phyloP scores from a whole-genome alignment of 78 protist genomes.

The Planoprotostelium fungivorum region DNA sequence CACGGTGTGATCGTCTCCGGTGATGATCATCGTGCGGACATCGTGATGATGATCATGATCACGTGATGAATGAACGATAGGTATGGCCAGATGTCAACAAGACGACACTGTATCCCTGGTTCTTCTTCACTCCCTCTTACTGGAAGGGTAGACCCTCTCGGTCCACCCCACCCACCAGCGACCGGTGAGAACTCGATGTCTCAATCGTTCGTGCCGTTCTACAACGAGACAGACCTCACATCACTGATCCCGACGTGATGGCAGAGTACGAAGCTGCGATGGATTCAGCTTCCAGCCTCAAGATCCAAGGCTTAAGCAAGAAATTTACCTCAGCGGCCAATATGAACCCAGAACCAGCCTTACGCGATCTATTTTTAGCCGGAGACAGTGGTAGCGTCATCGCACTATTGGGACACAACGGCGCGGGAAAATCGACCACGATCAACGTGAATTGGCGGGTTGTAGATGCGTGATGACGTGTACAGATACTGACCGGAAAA shows the following conservation, averaged over 20 bases:
- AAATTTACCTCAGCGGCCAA: neutral
- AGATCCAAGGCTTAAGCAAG: neutral
- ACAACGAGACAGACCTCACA: neutral
- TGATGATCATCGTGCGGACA: no score
- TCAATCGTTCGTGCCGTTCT: no score
- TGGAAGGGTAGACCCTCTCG: slow-evolving; percentile 24
- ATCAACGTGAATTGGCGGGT: slow-evolving; percentile 29
- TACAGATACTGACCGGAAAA: slow-evolving; percentile 70
- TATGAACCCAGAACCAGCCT: neutral
- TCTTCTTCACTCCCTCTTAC: slow-evolving; percentile 39
- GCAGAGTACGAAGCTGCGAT: neutral
- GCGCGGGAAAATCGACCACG: slow-evolving; percentile 69
- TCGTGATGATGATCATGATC: no score
- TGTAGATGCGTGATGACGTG: neutral
- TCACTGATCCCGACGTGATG: neutral
- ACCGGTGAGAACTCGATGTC: no score
- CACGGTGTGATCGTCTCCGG: no score
- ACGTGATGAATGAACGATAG: neutral
- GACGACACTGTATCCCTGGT: neutral
- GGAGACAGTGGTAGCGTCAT: neutral
- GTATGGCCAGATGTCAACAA: neutral
- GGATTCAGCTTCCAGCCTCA: neutral
- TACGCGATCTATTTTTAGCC: neutral
- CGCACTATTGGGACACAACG: slow-evolving; percentile 43
- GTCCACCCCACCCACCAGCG: no score